Conservation (phyloP, 257 asterid species). For the Jaltomata sinuosa region DNA sequence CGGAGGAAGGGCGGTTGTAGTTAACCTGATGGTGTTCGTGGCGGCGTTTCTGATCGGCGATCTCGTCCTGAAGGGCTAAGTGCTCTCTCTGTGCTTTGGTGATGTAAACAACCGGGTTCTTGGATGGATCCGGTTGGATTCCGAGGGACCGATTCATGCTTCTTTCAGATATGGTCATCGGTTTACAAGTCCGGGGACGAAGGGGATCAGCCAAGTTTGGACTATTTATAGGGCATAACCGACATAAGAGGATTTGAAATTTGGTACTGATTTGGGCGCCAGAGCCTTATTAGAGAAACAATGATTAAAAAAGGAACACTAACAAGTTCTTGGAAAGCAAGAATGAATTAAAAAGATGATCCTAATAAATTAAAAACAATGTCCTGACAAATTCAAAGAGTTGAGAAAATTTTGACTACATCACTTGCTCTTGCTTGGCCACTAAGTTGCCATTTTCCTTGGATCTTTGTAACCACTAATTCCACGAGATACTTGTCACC, state of each 20-base stretch:
- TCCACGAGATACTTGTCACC: no score
- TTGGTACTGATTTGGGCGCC: neutral
- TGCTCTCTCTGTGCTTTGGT: conserved; percentile 14
- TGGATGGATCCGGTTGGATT: conserved; percentile 16
- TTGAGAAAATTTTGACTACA: neutral
- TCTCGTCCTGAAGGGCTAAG: conserved; percentile 52
- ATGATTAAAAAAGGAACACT: no score
- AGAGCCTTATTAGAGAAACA: no score
- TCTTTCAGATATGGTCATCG: neutral
- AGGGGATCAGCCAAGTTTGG: neutral
- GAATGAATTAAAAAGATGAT: no score
- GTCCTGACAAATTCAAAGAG: neutral
- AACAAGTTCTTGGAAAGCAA: no score
- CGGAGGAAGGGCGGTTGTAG: conserved; percentile 15
- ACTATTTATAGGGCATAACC: neutral
- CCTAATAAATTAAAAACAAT: neutral
- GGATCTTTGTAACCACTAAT: neutral
- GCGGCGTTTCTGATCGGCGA: conserved; percentile 38
- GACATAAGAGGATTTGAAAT: neutral
- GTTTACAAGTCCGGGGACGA: neutral
- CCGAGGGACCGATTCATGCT: neutral
- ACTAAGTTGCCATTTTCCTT: neutral
- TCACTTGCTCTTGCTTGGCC: neutral
- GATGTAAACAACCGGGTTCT: conserved; percentile 59
- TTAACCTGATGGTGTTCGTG: conserved; percentile 8